Base-by-base conservation (phyloP, 2,329 filamentous ascomycete species). In the Byssothecium circinans region DNA sequence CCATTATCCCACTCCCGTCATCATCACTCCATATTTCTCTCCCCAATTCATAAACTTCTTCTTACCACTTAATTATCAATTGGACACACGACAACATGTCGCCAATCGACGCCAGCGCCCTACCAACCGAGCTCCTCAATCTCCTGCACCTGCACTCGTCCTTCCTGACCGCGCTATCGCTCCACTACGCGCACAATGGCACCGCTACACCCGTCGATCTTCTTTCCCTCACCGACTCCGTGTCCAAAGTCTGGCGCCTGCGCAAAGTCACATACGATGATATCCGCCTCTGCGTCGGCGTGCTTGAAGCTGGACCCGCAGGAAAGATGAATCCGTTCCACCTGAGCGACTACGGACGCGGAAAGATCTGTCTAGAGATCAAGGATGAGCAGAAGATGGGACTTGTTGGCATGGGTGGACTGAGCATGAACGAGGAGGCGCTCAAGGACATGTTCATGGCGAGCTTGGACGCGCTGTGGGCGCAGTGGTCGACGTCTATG, bases 381-480 rank as follows among this genome's bases (percentile, higher is more conserved):
- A 60, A 60, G 17, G 67, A 70, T 8, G 57, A 57, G 32, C 60
- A 62, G 30, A 56, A 58, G 15, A 54, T 64, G 48, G 50, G 61
- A 34, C 48, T 56, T 8, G 53, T 54, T 7, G 51, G 62, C 34
- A 48, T 56, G 10, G 53, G 55, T 8, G 59, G 69, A 46, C 60
- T 62, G 2, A 54, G 62, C 10, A 57, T 77, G 49, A 70, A 78
- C 44, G 77, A 81, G 52, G 68, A 70, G n/a, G 70, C 69, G 2
- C 60, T 81, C 30, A 80, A 79, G 33, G 66, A 69, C 17, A 66
- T 70, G 33, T 84, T 84, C 56, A 77, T 79, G 51, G 62, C 72
- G 14, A 70, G 71, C 11, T 54, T 83, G 35, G 70, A 76, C 37
- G 55, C 68, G 14, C 57, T 74, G 11, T 83, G 77, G 77, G 67